Conservation (phyloP, 768 basidiomycete species). For the Hypholoma sublateritium region DNA sequence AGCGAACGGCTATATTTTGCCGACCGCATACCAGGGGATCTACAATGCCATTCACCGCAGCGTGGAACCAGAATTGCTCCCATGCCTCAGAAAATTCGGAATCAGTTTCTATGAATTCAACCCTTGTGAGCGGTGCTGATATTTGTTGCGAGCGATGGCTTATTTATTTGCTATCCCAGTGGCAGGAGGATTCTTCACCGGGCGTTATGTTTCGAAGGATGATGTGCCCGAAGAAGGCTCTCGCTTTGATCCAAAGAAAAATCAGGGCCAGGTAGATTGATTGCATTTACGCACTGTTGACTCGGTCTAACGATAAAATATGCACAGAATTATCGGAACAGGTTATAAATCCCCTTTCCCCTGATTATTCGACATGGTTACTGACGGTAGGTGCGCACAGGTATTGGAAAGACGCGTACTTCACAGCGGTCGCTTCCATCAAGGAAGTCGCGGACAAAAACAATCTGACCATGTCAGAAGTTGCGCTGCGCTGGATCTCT, state of each 20-base stretch:
- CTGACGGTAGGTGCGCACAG: constrained; percentile 20
- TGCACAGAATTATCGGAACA: constrained; percentile 37
- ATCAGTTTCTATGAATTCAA: constrained; percentile 58
- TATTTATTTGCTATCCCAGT: constrained; percentile 34
- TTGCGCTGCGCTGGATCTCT: constrained; percentile 62
- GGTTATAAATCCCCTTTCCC: constrained; percentile 27
- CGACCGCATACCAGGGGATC: constrained; percentile 54
- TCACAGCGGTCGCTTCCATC: constrained; percentile 46
- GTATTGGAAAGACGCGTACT: constrained; percentile 57
- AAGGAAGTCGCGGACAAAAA: constrained; percentile 44
- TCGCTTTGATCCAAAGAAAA: constrained; percentile 50
- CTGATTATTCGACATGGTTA: neutral
- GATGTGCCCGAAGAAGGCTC: constrained; percentile 48
- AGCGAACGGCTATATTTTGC: constrained; percentile 51
- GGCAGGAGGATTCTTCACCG: constrained; percentile 60
- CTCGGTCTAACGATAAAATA: constrained; percentile 44
- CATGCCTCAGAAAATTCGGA: constrained; percentile 57
- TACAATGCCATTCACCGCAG: constrained; percentile 41
- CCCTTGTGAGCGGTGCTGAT: constrained; percentile 36
- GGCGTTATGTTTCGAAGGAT: constrained; percentile 42
- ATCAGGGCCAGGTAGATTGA: constrained; percentile 43
- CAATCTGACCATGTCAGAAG: constrained; percentile 47
- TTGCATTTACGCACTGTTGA: neutral
- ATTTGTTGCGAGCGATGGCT: neutral
- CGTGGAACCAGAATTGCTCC: constrained; percentile 47